phyloP scores from a whole-genome alignment of 441 rosid genomes.

The Croton setiger region DNA sequence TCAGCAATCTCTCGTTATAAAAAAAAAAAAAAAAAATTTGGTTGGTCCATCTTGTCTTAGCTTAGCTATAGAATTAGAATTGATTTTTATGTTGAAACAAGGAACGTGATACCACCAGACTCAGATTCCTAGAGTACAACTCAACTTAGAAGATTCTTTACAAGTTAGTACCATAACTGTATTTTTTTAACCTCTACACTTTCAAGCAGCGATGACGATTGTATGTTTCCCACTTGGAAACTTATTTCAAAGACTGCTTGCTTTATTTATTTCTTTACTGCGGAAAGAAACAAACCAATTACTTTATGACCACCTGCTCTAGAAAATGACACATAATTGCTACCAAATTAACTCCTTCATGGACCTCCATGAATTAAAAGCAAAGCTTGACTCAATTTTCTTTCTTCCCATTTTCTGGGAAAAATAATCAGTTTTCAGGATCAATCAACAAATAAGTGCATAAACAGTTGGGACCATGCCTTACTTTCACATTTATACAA shows the following conservation, averaged over 20 bases:
- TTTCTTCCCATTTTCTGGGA: background rate
- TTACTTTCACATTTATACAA: background rate
- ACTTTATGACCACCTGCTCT: constrained; percentile 26
- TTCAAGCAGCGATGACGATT: constrained; percentile 25
- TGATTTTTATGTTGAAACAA: constrained; percentile 8
- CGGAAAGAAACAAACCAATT: constrained; percentile 24
- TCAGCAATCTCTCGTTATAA: constrained; percentile 11
- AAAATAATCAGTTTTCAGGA: background rate
- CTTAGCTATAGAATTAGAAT: constrained; percentile 12
- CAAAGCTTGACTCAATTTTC: background rate
- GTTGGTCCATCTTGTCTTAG: constrained; percentile 21
- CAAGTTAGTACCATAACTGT: constrained; percentile 25
- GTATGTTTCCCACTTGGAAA: constrained; percentile 30
- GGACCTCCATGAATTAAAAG: constrained; percentile 5
- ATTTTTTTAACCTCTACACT: constrained; percentile 16
- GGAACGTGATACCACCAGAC: constrained; percentile 33
- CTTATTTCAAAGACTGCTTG: constrained; percentile 17
- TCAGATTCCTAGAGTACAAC: constrained; percentile 21
- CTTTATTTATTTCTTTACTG: constrained; percentile 9
- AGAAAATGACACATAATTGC: constrained; percentile 30
- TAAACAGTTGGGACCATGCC: background rate
- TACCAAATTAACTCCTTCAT: constrained; percentile 10
- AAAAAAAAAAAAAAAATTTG: no score
- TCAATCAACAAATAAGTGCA: background rate
- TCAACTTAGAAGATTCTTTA: constrained; percentile 26